Conservation (phyloP, 1,284 basidiomycete species). For the Chondrostereum purpureum region DNA sequence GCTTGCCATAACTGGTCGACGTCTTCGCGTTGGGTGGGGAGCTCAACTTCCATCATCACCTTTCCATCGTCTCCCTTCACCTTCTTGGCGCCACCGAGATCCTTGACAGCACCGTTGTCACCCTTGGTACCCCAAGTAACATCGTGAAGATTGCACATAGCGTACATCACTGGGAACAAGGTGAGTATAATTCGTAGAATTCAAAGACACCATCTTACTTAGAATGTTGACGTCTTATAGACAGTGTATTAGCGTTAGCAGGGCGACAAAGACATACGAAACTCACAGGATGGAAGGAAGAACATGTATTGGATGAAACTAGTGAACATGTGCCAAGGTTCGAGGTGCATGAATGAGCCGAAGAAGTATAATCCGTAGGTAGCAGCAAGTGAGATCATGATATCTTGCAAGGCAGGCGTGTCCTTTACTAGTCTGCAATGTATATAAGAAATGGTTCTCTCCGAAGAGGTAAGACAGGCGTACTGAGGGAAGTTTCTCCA, state of each 20-base stretch:
- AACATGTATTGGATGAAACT: conserved; percentile 84
- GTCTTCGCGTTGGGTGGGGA: conserved; percentile 77
- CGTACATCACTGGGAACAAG: conserved; percentile 86
- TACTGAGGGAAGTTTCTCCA: conserved; percentile 68
- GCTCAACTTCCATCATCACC: conserved; percentile 78
- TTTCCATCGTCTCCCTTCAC: conserved; percentile 79
- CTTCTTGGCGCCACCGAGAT: conserved; percentile 85
- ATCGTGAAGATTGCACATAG: conserved; percentile 87
- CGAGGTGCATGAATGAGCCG: conserved; percentile 79
- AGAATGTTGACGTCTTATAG: conserved; percentile 79
- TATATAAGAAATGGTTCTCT: conserved; percentile 1
- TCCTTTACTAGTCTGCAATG: conserved; percentile 45
- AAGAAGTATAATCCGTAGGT: conserved; percentile 90
- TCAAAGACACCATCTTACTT: conserved; percentile 33
- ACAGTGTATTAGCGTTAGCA: background rate
- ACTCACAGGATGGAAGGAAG: conserved; percentile 66
- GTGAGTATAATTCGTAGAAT: conserved; percentile 5
- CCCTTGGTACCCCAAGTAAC: conserved; percentile 92
- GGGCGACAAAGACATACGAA: background rate
- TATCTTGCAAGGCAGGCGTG: conserved; percentile 73
- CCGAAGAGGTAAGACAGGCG: conserved; percentile 16
- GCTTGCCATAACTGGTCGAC: conserved; percentile 82
- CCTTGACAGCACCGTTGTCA: conserved; percentile 79
- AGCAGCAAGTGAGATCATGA: conserved; percentile 73
- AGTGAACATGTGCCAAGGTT: conserved; percentile 94